Conservation (phyloP, 2,329 filamentous ascomycete genomes). For the Fusarium miscanthi region DNA sequence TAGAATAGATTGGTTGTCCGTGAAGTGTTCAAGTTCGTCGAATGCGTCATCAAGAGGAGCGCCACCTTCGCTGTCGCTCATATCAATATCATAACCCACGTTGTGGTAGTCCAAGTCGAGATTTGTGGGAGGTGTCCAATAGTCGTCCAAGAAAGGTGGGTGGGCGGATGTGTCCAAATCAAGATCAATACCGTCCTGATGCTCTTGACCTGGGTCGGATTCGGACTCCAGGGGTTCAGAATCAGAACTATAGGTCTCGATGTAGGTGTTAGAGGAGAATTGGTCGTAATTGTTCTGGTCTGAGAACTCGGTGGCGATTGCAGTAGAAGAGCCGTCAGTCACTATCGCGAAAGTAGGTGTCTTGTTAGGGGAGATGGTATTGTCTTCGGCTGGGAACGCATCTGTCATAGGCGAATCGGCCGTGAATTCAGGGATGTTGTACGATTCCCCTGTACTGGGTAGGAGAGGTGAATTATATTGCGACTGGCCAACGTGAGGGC, state of each 20-base stretch:
- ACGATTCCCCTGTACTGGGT: slow-evolving; percentile 10
- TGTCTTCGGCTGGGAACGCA: slow-evolving; percentile 25
- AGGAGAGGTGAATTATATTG: slow-evolving; percentile 3
- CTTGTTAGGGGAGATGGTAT: slow-evolving; percentile 20
- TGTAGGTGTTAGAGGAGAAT: slow-evolving; percentile 4
- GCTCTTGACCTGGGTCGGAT: slow-evolving; percentile 7
- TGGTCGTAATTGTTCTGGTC: slow-evolving; percentile 14
- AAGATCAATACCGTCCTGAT: slow-evolving; percentile 15
- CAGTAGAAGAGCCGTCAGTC: slow-evolving; percentile 2
- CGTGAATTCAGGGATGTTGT: slow-evolving; percentile 10
- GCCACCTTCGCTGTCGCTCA: slow-evolving; percentile 52
- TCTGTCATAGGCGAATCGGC: slow-evolving; percentile 38
- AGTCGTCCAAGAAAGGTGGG: slow-evolving; percentile 15
- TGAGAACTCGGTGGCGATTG: background rate
- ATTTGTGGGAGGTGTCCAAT: slow-evolving; percentile 11
- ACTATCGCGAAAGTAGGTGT: slow-evolving; percentile 19
- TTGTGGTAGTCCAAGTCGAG: slow-evolving; percentile 23
- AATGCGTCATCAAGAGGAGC: slow-evolving; percentile 39
- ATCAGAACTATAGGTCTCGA: slow-evolving; percentile 2
- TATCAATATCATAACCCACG: slow-evolving; percentile 47
- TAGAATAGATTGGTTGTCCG: slow-evolving; percentile 13
- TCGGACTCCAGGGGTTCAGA: slow-evolving; percentile 10
- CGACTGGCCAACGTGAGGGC: slow-evolving; percentile 15
- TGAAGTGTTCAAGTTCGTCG: slow-evolving; percentile 12
- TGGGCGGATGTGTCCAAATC: slow-evolving; percentile 14